Base-by-base conservation (phyloP, 2,329 filamentous ascomycete genomes). In the Coniochaeta ligniaria region DNA sequence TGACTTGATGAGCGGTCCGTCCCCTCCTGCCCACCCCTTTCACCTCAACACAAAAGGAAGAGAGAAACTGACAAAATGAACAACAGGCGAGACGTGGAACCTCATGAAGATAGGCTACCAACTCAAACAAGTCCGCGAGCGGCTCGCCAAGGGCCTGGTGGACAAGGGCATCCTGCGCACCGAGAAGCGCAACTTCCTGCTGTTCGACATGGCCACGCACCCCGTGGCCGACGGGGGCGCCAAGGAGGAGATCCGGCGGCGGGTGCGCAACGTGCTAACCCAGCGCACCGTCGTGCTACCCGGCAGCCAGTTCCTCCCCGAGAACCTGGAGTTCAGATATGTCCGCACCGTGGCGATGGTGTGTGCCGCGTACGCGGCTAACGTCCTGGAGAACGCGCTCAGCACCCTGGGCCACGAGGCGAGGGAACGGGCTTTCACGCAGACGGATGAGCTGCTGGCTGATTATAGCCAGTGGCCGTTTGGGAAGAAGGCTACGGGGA, bases 71-170 rank as follows among this genome's bases (percentile, higher is more conserved):
- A 24, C 31, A 35, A 12, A 43, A 38, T 38, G 20, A 12, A 9
- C 24, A 12, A 52, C 72, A 98, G 94, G 95, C 74, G 95, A 99
- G 78, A 99, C 95, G 60, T 99, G 95, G 95, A 99, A 99, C 74
- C 80, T 99, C 66, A 98, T 99, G 95, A 99, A 99, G 82, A 99
- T 99, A 70, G 95, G 95, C 74, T 99, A 99, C 77, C 95, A 99
- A 80, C 84, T 99, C 69, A 99, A 99, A 80, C 95, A 99, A 83
- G 95, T 99, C 62, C 92, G 95, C 73, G 95, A 99, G 80, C 91
- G 95, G 61, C 84, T 99, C 61, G 94, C 93, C 71, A 99, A 99
- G 78, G 95, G 95, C 36, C 86, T 99, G 54, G 95, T 99, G 65
- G 95, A 99, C 80, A 99, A 99, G 80, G 95, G 95, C 71, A 96